A percentile compares a stretch with the other conserved stretches of the same genome.
phyloP scores from a whole-genome alignment of 1,139 yeast genomes.

The Fermentozyma sake region DNA sequence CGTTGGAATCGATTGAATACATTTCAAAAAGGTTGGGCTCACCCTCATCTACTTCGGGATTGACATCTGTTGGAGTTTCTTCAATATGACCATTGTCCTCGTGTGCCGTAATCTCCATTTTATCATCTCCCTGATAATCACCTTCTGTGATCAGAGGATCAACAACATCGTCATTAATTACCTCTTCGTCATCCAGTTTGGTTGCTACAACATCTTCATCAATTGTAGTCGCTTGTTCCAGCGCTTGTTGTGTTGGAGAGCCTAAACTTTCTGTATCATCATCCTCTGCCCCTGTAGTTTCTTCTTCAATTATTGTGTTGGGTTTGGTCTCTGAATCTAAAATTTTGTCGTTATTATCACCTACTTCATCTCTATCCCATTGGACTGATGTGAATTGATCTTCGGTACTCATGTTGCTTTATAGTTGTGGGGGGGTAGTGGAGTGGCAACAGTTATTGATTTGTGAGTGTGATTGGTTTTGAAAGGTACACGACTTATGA shows the following conservation, averaged over 20 bases:
- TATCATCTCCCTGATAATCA: no score
- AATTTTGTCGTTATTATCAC: no score
- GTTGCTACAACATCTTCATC: no score
- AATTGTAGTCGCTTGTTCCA: background rate
- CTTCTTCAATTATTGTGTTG: slow-evolving; percentile 1
- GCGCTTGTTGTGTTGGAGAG: background rate
- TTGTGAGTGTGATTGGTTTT: no score
- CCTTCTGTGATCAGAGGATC: background rate
- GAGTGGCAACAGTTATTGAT: slow-evolving; percentile 4
- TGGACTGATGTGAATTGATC: slow-evolving; percentile 57
- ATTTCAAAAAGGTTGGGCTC: slow-evolving; percentile 14
- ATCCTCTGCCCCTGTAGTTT: slow-evolving; percentile 1
- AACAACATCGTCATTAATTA: background rate
- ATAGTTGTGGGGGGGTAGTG: no score
- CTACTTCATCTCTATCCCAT: slow-evolving; percentile 49
- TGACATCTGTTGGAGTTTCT: background rate
- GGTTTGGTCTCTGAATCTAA: no score
- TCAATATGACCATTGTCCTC: background rate
- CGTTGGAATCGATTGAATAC: slow-evolving; percentile 38
- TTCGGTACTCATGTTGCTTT: slow-evolving; percentile 35
- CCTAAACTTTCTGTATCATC: background rate
- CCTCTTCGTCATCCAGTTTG: no score
- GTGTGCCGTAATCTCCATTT: background rate
- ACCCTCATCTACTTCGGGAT: no score
- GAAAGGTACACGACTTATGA: no score